Evolutionary conservation across 352 stramenopile genomes (phyloP).

Genomic region (Phytophthora citrophthora): DNA sequence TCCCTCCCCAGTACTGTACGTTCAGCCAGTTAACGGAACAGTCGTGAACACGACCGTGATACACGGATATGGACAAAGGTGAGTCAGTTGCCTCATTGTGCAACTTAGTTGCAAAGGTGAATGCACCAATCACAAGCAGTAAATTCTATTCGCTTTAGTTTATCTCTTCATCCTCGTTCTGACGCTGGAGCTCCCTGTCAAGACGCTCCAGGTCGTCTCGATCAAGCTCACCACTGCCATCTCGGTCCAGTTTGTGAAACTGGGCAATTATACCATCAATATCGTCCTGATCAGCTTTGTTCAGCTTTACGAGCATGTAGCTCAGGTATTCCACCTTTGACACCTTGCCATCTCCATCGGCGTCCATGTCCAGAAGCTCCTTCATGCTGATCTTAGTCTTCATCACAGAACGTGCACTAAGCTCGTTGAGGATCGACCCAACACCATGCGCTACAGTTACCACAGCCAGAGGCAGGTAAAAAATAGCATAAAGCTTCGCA

Average conservation of each 20-base stretch:
- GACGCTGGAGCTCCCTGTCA: slow-evolving; percentile 57
- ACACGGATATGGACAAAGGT: no score
- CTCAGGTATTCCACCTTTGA: slow-evolving; percentile 70
- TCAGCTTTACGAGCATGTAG: slow-evolving; percentile 82
- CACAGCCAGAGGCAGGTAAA: slow-evolving; percentile 80
- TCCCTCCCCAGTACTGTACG: no score
- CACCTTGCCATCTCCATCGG: slow-evolving; percentile 71
- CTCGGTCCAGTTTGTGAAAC: slow-evolving; percentile 71
- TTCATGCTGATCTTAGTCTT: slow-evolving; percentile 82
- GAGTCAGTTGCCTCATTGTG: no score
- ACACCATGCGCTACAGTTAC: slow-evolving; percentile 73
- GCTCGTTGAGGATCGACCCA: slow-evolving; percentile 67
- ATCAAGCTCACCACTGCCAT: slow-evolving; percentile 71
- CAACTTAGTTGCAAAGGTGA: no score
- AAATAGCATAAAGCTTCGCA: slow-evolving; percentile 61
- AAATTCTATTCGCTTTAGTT: background rate
- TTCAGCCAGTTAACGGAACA: no score
- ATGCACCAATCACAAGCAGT: no score
- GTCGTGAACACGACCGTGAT: no score
- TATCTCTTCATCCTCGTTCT: slow-evolving; percentile 29
- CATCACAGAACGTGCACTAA: slow-evolving; percentile 62
- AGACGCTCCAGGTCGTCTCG: slow-evolving; percentile 70
- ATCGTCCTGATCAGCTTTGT: slow-evolving; percentile 69
- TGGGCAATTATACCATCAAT: slow-evolving; percentile 71
- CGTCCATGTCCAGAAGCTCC: slow-evolving; percentile 72